A percentile compares a stretch with the other conserved stretches of the same genome.
phyloP scores from a whole-genome alignment of 768 basidiomycete species.

The Paxillus involutus region DNA sequence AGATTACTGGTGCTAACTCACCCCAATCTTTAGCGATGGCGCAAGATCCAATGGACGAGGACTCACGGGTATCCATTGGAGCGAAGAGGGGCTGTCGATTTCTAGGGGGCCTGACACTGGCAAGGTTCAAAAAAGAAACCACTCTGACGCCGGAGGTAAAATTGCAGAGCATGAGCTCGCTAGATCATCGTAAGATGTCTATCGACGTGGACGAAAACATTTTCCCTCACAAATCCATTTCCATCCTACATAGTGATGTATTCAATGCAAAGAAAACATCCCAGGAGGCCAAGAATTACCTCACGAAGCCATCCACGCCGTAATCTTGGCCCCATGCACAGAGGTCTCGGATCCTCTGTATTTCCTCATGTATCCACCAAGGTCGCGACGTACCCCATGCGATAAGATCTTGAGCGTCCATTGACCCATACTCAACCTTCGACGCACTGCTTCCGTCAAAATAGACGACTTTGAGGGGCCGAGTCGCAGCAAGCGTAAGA shows the following conservation, averaged over 20 bases:
- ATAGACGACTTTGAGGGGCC: slow-evolving; percentile 30
- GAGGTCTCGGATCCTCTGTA: slow-evolving; percentile 22
- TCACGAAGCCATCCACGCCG: slow-evolving; percentile 35
- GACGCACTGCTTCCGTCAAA: slow-evolving; percentile 35
- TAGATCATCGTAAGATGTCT: slow-evolving; percentile 10
- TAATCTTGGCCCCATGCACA: slow-evolving; percentile 33
- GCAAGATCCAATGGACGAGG: background rate
- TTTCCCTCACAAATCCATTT: slow-evolving; percentile 50
- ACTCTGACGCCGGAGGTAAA: slow-evolving; percentile 40
- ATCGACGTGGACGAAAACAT: background rate
- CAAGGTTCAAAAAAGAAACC: slow-evolving; percentile 39
- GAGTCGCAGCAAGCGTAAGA: slow-evolving; percentile 26
- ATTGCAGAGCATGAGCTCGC: slow-evolving; percentile 50
- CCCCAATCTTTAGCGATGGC: background rate
- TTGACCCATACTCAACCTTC: slow-evolving; percentile 29
- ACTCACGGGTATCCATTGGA: background rate
- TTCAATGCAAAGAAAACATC: background rate
- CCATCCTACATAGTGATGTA: slow-evolving; percentile 36
- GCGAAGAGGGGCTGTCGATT: background rate
- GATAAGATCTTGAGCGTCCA: slow-evolving; percentile 37
- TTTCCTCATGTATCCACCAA: slow-evolving; percentile 21
- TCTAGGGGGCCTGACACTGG: background rate
- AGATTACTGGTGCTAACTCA: background rate
- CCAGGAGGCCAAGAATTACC: slow-evolving; percentile 7
- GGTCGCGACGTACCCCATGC: slow-evolving; percentile 26